Conservation (phyloP, 805 yeast species). For the Wickerhamiella domercqiae region DNA sequence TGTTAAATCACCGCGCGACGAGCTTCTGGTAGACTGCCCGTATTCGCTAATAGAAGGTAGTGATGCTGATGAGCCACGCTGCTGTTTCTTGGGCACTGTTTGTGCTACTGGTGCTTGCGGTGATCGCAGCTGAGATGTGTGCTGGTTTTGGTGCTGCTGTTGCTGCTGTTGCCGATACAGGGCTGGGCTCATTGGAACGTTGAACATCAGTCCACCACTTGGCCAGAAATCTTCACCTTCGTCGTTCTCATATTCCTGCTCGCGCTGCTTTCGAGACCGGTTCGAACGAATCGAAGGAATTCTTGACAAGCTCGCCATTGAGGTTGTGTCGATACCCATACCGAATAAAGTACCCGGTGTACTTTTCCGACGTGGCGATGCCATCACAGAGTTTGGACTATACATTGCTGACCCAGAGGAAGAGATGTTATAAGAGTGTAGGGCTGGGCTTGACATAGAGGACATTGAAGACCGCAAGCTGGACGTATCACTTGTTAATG, state of each 20-base stretch:
- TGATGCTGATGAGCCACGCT: neutral
- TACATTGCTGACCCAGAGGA: neutral
- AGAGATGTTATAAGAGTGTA: slow-evolving; percentile 1
- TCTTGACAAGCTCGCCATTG: slow-evolving; percentile 18
- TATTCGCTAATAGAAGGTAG: slow-evolving; percentile 6
- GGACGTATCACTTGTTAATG: slow-evolving; percentile 16
- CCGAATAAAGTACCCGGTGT: slow-evolving; percentile 8
- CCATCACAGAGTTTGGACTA: neutral
- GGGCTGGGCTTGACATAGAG: slow-evolving; percentile 13
- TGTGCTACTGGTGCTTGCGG: neutral
- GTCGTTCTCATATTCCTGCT: slow-evolving; percentile 22
- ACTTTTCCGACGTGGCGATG: slow-evolving; percentile 7
- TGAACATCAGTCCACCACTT: slow-evolving; percentile 38
- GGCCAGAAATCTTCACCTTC: slow-evolving; percentile 42
- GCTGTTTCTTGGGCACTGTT: neutral
- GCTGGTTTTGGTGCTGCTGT: slow-evolving; percentile 3
- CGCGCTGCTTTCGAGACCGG: slow-evolving; percentile 20
- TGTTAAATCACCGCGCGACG: neutral
- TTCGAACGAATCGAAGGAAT: slow-evolving; percentile 8
- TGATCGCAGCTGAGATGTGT: neutral
- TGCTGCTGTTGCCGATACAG: slow-evolving; percentile 23
- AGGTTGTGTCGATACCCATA: slow-evolving; percentile 11
- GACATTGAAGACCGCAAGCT: slow-evolving; percentile 15
- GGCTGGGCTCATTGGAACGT: slow-evolving; percentile 50
- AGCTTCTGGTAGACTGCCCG: neutral